Evolutionary conservation across 768 basidiomycete species (phyloP).

Genomic region (Xerocomellus amylosporus): DNA sequence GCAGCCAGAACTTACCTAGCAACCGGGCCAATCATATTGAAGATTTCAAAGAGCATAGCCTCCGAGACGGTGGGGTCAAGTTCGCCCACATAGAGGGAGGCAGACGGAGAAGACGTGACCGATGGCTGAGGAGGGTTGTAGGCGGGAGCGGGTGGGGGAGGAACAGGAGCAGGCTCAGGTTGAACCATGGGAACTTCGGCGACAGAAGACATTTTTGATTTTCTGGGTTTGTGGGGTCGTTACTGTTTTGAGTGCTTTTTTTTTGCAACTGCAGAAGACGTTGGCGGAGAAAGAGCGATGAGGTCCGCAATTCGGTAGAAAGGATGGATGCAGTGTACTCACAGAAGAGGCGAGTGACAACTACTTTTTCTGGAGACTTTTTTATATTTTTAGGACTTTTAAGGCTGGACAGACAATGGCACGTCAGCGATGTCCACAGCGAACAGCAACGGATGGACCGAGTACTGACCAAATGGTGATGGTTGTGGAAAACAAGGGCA

Average conservation of each 20-base stretch:
- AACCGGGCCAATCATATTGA: conserved; percentile 99
- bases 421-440: conserved; percentile 14
- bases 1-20: conserved; percentile 64
- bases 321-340: conserved; percentile 29
- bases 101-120: conserved; percentile 70
- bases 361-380: conserved; percentile 68
- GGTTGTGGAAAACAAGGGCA: conserved; percentile 50
- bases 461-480: conserved; percentile 59
- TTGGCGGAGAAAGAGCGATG: conserved; percentile 13
- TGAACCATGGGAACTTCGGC: conserved; percentile 53
- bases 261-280: conserved; percentile 51
- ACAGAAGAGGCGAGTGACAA: conserved; percentile 76
- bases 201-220: conserved; percentile 57
- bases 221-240: conserved; percentile 68
- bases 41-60: conserved; percentile 99
- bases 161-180: conserved; percentile 46
- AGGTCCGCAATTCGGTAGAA: conserved; percentile 13
- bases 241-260: conserved; percentile 91
- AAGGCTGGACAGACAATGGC: conserved; percentile 38
- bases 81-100: conserved; percentile 98
- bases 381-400: conserved; percentile 64
- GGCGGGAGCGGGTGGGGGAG: conserved; percentile 46
- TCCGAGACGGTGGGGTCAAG: conserved; percentile 97
- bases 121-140: conserved; percentile 54
- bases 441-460: conserved; percentile 21